Evolutionary conservation across 179 eudicot genomes (phyloP), one percentile per base, ranked within the genome.

Genomic region (Beta macrorhiza): DNA sequence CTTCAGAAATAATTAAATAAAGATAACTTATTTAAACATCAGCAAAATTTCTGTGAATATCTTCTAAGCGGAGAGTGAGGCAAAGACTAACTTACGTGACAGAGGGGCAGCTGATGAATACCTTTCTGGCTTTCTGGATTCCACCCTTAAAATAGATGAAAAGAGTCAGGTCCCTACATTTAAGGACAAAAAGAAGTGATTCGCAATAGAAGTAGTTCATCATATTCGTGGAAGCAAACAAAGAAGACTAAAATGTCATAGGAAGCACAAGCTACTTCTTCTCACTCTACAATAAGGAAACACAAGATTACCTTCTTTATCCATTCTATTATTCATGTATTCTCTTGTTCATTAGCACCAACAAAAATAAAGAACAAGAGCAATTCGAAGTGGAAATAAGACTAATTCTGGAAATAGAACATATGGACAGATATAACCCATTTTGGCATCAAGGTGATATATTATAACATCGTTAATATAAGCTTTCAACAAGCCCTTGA

Each of bases 61-160:
- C 53, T 67, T 10, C 2, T n/a, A 8, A 37, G 25, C 15, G 29
- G 63, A 19, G 49, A 44, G 47, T 17, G 61, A 16, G 12, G 13
- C 5, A 9, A 75, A 74, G 67, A 72, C 56, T 37, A 25, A 91
- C 99, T 94, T 91, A 96, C 99, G 98, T 12, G 99, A 89, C 49
- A 96, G 91, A 69, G 99, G 99, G 72, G 99, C 97, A 75, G 99
- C 99, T 14, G 99, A 96, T 74, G 99, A 96, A 87, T 96, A 96
- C 78, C 99, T 93, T 88, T 96, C 99, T 74, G 99, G 96, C 85
- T 94, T 92, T 88, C 99, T 91, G 68, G 99, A 93, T 88, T 91
- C 96, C 90, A 88, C 99, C 99, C 99, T 96, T 84, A 85, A 88
- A 90, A 89, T 83, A 91, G 84, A 92, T 86, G 87, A 92, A 89